These are phyloP conservation scores for Penicillium bialowiezense DNA, from an alignment of 495 filamentous ascomycete genomes.

Conservation along the genomic window DNA sequence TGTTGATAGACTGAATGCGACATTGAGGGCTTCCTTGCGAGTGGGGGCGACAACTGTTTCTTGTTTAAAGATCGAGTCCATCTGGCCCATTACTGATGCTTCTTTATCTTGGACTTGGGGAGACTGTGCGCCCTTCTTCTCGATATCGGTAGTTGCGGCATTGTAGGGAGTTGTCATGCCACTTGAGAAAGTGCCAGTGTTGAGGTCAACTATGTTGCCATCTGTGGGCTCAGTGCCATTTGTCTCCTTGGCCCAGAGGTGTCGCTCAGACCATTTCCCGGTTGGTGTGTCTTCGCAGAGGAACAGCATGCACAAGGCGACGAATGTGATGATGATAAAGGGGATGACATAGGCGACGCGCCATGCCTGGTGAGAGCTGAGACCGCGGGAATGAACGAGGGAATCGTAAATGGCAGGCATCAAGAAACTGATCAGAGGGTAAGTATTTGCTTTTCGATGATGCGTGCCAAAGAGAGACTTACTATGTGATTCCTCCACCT, in stretches of 20 bases:
- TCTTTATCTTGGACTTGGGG: constrained; percentile 45
- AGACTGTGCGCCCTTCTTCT: constrained; percentile 38
- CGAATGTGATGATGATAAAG: constrained; percentile 66
- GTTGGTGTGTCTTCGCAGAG: constrained; percentile 82
- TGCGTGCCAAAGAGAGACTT: constrained; percentile 8
- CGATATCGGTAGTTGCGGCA: constrained; percentile 36
- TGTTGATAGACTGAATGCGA: constrained; percentile 65
- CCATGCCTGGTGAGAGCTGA: constrained; percentile 71
- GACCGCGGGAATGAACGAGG: constrained; percentile 56
- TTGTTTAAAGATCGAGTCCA: constrained; percentile 51
- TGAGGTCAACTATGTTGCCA: constrained; percentile 56
- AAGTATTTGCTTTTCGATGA: background rate
- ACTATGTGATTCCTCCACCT: constrained; percentile 80
- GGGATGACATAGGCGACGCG: constrained; percentile 81
- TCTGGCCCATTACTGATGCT: constrained; percentile 49
- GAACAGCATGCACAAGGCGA: constrained; percentile 67
- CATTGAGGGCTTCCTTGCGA: constrained; percentile 52
- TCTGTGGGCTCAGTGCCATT: constrained; percentile 24
- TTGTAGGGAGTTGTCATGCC: constrained; percentile 38
- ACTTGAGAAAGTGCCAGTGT: constrained; percentile 34
- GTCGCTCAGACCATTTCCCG: constrained; percentile 77
- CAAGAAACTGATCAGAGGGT: constrained; percentile 59
- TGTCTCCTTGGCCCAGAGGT: constrained; percentile 38
- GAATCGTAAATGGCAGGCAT: constrained; percentile 93
- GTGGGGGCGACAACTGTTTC: constrained; percentile 63